Evolutionary conservation across 352 stramenopile genomes (phyloP), one percentile per base, ranked within the genome.

Genomic region (Globisporangium abappressorium): DNA sequence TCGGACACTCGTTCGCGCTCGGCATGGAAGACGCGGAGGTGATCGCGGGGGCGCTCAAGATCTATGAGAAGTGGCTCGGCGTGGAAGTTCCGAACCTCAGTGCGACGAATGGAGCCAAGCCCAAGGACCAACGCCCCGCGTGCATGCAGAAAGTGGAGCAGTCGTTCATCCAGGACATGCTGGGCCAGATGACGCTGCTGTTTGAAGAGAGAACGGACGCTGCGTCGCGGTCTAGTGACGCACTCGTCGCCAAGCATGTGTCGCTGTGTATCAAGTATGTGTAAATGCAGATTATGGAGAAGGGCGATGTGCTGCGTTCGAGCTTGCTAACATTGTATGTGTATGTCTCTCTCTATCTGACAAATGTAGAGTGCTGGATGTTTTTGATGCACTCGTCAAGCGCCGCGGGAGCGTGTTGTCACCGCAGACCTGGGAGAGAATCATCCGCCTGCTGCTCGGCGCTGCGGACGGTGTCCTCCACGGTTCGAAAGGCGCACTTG

Each of bases 71-170:
- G 57, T 94, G 88, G 88, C 78, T 96, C 28, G 88, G 85, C 15
- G 75, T 94, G 20, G 76, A 90, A 49, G 64, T 73, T 1, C 63
- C 74, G 18, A 57, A 67, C 1, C 60, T 74, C 2, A 43, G 49
- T 9, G 55, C 67, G n/a, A 74, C 63, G 24, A 73, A 65, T 36
- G 74, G 70, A 20, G 68, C 22, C 57, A 84, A 84, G 58, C 82
- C 64, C 1, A 80, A 85, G 47, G 83, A 94, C 66, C 68, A 76
- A 28, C 74, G 84, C 20, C 86, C 86, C 0, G 70, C 70, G 33
- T 93, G 87, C 62, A 94, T 96, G 86, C 81, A 90, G 36, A 91
- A 89, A 65, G 78, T 90, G 46, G 88, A 94, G 65, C 88, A 96
- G 73, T 73, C 79, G 9, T 96, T 96, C 58, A 93, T 96, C 43